Evolutionary conservation across 441 rosid species (phyloP), one percentile per base, ranked within the genome.

Genomic region (Adansonia rubrostipa): DNA sequence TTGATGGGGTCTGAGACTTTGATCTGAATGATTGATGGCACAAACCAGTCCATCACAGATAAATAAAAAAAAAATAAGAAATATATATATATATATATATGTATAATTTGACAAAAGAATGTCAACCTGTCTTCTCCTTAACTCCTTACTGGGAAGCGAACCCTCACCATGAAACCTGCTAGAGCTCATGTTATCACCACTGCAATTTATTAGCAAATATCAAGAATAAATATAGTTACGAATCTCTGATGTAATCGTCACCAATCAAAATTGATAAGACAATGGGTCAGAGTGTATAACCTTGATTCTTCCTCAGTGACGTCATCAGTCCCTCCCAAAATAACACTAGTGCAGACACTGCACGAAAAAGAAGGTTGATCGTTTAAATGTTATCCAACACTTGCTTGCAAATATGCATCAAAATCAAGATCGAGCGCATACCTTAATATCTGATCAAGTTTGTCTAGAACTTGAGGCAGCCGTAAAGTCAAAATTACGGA

Each of bases 381-480:
- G 84, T 54, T 24, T 58, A 78, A 57, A 65, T 45, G 45, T 13
- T 17, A 68, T 78, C 22, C 54, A 70, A 60, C 1, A 4, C 60
- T 61, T 10, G 4, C 14, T 7, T 20, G 45, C 8, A 6, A 3
- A 65, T 17, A 22, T 50, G 15, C 20, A 64, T 56, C 45, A 65
- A 64, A 69, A 65, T 63, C 69, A 65, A 51, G 58, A 65, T 61
- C 68, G 76, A 79, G 76, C 69, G 3, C 74, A 45, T 82, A 97
- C 99, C 98, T 92, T 28, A 97, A 86, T 83, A 97, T 97, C 75
- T 80, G 97, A 87, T 95, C 98, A 82, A 97, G 95, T 84, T 87
- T 93, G 82, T 97, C 98, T 15, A 94, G 91, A 74, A 93, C 95
- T 88, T 94, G 97, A 85, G 98, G 98, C 91, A 94, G 81, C 86